A percentile compares a stretch with the other conserved stretches of the same genome.
Conservation (phyloP, 2,329 filamentous ascomycete genomes). For the Fusarium oxysporum region DNA sequence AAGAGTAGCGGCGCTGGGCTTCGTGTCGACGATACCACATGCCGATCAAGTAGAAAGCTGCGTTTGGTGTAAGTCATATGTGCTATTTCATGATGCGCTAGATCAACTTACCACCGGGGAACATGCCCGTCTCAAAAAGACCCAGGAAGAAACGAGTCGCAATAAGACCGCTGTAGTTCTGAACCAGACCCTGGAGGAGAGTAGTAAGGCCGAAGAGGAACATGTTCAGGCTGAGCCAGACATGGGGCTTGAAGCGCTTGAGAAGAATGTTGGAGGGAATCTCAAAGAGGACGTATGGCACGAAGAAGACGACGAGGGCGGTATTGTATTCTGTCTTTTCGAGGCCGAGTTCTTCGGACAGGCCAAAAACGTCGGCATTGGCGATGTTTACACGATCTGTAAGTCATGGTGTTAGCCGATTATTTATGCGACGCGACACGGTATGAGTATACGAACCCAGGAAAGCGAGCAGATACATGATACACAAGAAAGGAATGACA, state of each 20-base stretch:
- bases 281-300: constrained; percentile 79
- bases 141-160: constrained; percentile 89
- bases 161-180: constrained; percentile 81
- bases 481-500: constrained; percentile 77
- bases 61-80: constrained; percentile 55
- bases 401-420: neutral
- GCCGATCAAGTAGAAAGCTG: constrained; percentile 76
- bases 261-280: constrained; percentile 77
- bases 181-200: constrained; percentile 79
- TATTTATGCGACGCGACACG: constrained; percentile 1
- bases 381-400: constrained; percentile 79
- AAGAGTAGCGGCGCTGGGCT: constrained; percentile 90
- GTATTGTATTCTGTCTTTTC: constrained; percentile 75
- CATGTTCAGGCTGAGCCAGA: constrained; percentile 86
- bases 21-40: constrained; percentile 93
- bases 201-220: constrained; percentile 83
- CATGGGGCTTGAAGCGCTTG: constrained; percentile 70
- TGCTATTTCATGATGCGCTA: neutral
- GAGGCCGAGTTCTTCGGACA: constrained; percentile 72
- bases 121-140: constrained; percentile 80
- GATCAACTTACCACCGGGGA: constrained; percentile 55
- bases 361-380: constrained; percentile 77
- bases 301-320: constrained; percentile 83
- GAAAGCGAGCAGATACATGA: constrained; percentile 79
- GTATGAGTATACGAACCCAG: constrained; percentile 56